Percentiles rank a stretch among this genome's conserved stretches.
Evolutionary conservation across 2,329 filamentous ascomycete species (phyloP).

Genomic region (Aureobasidium mangrovei): DNA sequence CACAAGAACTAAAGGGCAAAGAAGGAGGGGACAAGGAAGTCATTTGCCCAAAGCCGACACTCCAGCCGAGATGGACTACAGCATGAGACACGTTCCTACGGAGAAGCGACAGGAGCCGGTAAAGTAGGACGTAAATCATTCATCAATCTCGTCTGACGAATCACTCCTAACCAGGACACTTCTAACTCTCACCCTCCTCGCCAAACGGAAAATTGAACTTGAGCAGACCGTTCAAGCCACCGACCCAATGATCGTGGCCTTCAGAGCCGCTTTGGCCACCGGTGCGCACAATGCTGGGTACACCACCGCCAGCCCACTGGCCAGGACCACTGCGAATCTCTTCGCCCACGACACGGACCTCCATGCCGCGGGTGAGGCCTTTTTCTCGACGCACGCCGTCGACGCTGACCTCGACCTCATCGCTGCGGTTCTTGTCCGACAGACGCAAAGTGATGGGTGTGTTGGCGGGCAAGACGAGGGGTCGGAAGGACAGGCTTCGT

Average conservation of each 20-base stretch:
- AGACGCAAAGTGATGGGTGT: conserved; percentile 75
- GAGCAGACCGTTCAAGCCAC: conserved; percentile 80
- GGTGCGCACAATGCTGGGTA: conserved; percentile 79
- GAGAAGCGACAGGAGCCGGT: background rate
- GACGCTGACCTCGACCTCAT: conserved; percentile 43
- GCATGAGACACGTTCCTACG: too few species aligned
- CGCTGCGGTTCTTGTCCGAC: conserved; percentile 50
- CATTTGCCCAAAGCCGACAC: too few species aligned
- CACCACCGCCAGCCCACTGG: conserved; percentile 67
- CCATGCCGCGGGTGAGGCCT: conserved; percentile 44
- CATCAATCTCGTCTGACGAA: too few species aligned
- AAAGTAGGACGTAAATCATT: background rate
- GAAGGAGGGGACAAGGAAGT: too few species aligned
- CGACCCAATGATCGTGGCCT: conserved; percentile 88
- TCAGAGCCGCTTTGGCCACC: conserved; percentile 37
- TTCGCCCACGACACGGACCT: conserved; percentile 84
- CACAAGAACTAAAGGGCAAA: too few species aligned
- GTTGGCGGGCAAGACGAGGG: conserved; percentile 78
- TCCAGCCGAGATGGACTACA: too few species aligned
- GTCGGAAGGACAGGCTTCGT: conserved; percentile 82
- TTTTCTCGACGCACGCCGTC: conserved; percentile 38
- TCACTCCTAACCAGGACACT: too few species aligned
- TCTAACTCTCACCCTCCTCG: conserved; percentile 35
- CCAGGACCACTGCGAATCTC: conserved; percentile 49
- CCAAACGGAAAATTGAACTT: conserved; percentile 99